These are phyloP conservation scores for Allantophomopsis cytisporea DNA, from an alignment of 2,329 filamentous ascomycete species.

Conservation along the genomic window DNA sequence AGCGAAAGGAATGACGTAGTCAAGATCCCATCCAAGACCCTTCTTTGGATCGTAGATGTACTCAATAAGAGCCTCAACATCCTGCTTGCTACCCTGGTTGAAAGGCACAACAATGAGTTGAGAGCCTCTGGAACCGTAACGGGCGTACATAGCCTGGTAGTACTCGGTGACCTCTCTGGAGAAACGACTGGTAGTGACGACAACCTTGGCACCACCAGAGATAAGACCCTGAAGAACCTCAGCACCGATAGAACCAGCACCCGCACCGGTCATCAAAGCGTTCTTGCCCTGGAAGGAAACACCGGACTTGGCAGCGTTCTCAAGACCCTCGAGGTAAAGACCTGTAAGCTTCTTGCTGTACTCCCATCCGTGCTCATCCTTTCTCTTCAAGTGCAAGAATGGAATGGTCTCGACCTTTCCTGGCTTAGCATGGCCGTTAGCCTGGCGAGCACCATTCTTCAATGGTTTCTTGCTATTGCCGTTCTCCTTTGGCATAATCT, in stretches of 20 bases:
- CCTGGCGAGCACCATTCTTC: slow-evolving; percentile 20
- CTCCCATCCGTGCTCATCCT: slow-evolving; percentile 89
- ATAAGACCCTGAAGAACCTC: slow-evolving; percentile 93
- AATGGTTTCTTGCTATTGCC: slow-evolving; percentile 31
- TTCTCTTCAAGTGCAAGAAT: slow-evolving; percentile 93
- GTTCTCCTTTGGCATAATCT: slow-evolving; percentile 87
- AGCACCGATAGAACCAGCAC: slow-evolving; percentile 93
- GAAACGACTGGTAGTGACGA: slow-evolving; percentile 94
- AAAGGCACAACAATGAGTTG: slow-evolving; percentile 97
- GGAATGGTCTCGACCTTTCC: slow-evolving; percentile 96
- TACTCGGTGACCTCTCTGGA: slow-evolving; percentile 97
- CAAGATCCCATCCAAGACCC: slow-evolving; percentile 94
- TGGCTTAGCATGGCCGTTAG: slow-evolving; percentile 47
- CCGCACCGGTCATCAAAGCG: slow-evolving; percentile 94
- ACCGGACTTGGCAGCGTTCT: slow-evolving; percentile 75
- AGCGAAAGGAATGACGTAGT: slow-evolving; percentile 91
- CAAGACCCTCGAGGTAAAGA: slow-evolving; percentile 81
- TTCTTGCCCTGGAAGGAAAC: slow-evolving; percentile 92
- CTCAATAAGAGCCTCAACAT: slow-evolving; percentile 83
- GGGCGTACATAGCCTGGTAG: slow-evolving; percentile 97
- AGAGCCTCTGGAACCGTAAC: slow-evolving; percentile 84
- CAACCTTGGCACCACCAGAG: slow-evolving; percentile 89
- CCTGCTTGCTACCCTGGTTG: slow-evolving; percentile 97
- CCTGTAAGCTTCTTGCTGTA: slow-evolving; percentile 98
- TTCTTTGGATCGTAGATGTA: slow-evolving; percentile 97